phyloP scores from a whole-genome alignment of 2,329 filamentous ascomycete genomes.

The Monosporascus sp. region DNA sequence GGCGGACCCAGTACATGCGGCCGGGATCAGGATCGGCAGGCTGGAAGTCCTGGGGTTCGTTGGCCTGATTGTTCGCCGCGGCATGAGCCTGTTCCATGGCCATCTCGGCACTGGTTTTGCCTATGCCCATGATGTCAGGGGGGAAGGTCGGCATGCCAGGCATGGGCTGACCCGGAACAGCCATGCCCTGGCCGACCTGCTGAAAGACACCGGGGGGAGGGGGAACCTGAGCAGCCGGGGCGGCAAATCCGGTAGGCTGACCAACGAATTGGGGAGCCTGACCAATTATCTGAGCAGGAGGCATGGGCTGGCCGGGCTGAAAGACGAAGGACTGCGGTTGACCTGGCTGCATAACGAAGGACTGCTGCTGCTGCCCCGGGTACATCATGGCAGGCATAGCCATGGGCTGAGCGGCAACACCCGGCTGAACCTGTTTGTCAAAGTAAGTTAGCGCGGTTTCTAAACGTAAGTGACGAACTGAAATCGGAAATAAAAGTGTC shows the following conservation, averaged over 20 bases:
- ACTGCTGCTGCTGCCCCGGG: neutral
- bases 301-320: neutral
- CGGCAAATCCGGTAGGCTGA: neutral
- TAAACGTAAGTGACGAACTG: neutral
- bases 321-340: neutral
- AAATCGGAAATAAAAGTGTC: neutral
- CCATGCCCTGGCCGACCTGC: conserved; percentile 1
- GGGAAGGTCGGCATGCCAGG: neutral
- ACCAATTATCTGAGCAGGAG: neutral
- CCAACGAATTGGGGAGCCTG: neutral
- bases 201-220: neutral
- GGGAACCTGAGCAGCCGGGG: neutral
- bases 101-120: conserved; percentile 44
- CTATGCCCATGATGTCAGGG: conserved; percentile 48
- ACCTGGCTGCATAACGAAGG: neutral
- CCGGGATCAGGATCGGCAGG: conserved; percentile 54
- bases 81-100: conserved; percentile 42
- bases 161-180: conserved; percentile 6
- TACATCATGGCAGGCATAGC: conserved; percentile 8
- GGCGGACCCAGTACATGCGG: conserved; percentile 56
- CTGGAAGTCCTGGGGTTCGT: conserved; percentile 58
- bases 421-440: neutral
- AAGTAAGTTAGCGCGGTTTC: neutral
- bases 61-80: conserved; percentile 43
- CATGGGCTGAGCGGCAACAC: conserved; percentile 5